A percentile compares a stretch with the other conserved stretches of the same genome.
These are phyloP conservation scores for Umbelopsis sp. DNA, from an alignment of 192 early-diverging fungal species.

Conservation along the genomic window DNA sequence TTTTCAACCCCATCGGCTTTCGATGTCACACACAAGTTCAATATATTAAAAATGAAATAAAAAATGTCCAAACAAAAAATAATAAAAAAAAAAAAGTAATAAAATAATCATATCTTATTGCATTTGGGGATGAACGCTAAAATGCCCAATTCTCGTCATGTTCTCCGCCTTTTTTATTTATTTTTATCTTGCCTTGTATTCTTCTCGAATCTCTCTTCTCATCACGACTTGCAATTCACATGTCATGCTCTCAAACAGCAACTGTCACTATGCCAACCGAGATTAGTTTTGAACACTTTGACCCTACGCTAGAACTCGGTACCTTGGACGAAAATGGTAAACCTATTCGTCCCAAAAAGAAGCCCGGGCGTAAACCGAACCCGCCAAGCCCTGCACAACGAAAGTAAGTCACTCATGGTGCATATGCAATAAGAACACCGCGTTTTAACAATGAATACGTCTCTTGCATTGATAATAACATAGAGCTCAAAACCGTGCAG, in stretches of 20 bases:
- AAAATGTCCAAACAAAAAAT: no score
- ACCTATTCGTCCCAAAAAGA: slow-evolving; percentile 52
- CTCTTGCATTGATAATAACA: no score
- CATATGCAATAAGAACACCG: no score
- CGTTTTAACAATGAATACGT: no score
- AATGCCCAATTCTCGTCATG: no score
- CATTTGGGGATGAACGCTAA: no score
- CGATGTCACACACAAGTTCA: no score
- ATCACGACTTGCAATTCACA: slow-evolving; percentile 1
- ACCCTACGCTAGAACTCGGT: slow-evolving; percentile 24
- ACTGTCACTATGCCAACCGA: slow-evolving; percentile 5
- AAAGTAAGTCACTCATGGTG: slow-evolving; percentile 27
- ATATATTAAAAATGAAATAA: no score
- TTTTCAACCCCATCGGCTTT: no score
- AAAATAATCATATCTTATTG: no score
- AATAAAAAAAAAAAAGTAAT: no score
- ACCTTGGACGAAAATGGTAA: slow-evolving; percentile 34
- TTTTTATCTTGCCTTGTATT: slow-evolving; percentile 9
- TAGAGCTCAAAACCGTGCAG: slow-evolving; percentile 81
- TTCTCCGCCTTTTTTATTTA: neutral
- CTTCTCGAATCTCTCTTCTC: slow-evolving; percentile 13
- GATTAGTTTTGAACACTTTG: slow-evolving; percentile 38
- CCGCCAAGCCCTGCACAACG: slow-evolving; percentile 59
- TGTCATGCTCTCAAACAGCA: slow-evolving; percentile 10
- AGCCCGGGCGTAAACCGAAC: slow-evolving; percentile 62